Evolutionary conservation across 129 eudicot species (phyloP).

Genomic region (Lonicera japonica): DNA sequence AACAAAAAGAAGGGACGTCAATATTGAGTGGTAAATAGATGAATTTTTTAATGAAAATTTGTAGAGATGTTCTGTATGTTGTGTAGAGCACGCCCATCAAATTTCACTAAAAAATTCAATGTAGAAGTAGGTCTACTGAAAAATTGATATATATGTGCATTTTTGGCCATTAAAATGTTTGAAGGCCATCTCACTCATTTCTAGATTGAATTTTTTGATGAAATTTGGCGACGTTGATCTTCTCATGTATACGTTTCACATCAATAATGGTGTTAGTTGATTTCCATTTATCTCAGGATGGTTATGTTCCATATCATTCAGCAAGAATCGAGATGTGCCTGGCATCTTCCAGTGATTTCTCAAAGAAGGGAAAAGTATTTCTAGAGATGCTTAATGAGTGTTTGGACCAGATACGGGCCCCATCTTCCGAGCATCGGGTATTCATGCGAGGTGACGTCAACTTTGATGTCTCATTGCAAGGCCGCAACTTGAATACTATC

Average conservation of each 20-base stretch:
- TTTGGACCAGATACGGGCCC: conserved; percentile 78
- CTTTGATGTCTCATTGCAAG: conserved; percentile 77
- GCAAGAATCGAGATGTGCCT: conserved; percentile 89
- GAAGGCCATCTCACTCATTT: no score
- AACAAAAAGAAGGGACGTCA: no score
- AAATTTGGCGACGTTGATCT: no score
- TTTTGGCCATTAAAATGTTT: no score
- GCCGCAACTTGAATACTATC: conserved; percentile 74
- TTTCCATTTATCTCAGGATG: conserved; percentile 48
- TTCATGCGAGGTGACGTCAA: conserved; percentile 95
- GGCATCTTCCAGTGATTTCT: conserved; percentile 78
- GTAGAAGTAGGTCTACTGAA: no score
- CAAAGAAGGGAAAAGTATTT: conserved; percentile 74
- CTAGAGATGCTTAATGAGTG: conserved; percentile 85
- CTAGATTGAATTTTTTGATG: no score
- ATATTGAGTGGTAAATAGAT: no score
- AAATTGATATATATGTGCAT: no score
- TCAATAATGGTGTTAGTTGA: background rate
- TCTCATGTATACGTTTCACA: background rate
- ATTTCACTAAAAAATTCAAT: no score
- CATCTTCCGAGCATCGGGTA: conserved; percentile 70
- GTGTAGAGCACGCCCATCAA: no score
- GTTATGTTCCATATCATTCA: conserved; percentile 96
- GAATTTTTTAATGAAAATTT: no score
- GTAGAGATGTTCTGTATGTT: no score